These are phyloP conservation scores for Salix caprea DNA, from an alignment of 345 rosid species.

Conservation along the genomic window DNA sequence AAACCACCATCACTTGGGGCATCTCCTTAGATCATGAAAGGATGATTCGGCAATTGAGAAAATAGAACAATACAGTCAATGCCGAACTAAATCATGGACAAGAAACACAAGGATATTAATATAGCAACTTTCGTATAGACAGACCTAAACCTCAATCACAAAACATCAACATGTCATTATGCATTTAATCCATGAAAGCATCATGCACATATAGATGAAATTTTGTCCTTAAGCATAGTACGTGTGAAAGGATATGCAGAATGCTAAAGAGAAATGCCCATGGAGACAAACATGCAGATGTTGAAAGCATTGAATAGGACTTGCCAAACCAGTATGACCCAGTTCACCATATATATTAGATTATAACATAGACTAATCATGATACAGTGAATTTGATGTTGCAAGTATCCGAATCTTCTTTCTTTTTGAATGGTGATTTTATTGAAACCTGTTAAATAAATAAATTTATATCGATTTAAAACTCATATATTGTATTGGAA, in stretches of 20 bases:
- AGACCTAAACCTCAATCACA: background rate
- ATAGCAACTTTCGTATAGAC: background rate
- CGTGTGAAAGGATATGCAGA: background rate
- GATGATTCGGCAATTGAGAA: background rate
- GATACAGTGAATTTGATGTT: too few relatives aligned
- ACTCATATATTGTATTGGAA: too few relatives aligned
- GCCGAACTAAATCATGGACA: background rate
- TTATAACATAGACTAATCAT: too few relatives aligned
- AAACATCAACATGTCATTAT: too few relatives aligned
- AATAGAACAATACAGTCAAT: background rate
- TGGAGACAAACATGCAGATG: background rate
- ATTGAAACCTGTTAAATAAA: too few relatives aligned
- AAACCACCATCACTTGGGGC: too few relatives aligned
- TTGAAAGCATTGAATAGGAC: constrained; percentile 14
- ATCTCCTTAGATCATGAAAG: background rate
- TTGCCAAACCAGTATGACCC: constrained; percentile 87
- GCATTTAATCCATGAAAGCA: too few relatives aligned
- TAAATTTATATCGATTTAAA: too few relatives aligned
- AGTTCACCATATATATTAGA: constrained; percentile 33
- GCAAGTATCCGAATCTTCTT: too few relatives aligned
- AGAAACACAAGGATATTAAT: background rate
- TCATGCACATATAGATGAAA: too few relatives aligned
- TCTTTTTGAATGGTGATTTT: too few relatives aligned
- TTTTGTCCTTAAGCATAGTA: too few relatives aligned
- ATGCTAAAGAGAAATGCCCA: background rate